These are phyloP conservation scores for Globisporangium nagaii DNA, from an alignment of 352 stramenopile species.

Conservation along the genomic window DNA sequence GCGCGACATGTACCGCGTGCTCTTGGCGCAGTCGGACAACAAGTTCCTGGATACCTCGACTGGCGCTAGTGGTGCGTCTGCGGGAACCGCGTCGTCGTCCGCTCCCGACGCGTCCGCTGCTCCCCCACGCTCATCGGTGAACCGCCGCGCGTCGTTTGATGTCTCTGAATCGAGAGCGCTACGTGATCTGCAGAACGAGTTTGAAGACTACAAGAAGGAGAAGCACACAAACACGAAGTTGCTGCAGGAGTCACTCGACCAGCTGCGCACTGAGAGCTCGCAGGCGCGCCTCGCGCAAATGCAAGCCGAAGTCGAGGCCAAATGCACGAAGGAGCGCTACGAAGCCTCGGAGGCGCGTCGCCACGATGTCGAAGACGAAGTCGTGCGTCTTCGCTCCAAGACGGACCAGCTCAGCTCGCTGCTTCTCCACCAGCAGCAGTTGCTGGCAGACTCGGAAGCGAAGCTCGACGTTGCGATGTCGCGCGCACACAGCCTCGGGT, in stretches of 20 bases:
- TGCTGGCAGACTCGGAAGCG: slow-evolving; percentile 43
- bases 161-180: slow-evolving; percentile 29
- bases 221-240: slow-evolving; percentile 61
- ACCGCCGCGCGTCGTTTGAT: slow-evolving; percentile 28
- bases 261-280: slow-evolving; percentile 40
- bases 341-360: slow-evolving; percentile 49
- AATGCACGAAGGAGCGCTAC: slow-evolving; percentile 58
- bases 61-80: neutral
- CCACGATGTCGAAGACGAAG: slow-evolving; percentile 53
- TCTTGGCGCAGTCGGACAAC: slow-evolving; percentile 88
- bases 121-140: neutral
- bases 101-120: neutral
- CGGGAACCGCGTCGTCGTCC: neutral
- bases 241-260: slow-evolving; percentile 62
- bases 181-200: slow-evolving; percentile 61
- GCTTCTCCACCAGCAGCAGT: slow-evolving; percentile 60
- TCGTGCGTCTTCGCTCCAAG: slow-evolving; percentile 52
- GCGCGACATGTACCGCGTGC: slow-evolving; percentile 93
- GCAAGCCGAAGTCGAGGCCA: slow-evolving; percentile 64
- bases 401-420: slow-evolving; percentile 55
- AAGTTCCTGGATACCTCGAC: slow-evolving; percentile 33
- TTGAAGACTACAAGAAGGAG: slow-evolving; percentile 78
- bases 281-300: slow-evolving; percentile 50
- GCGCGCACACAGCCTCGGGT: slow-evolving; percentile 28
- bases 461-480: slow-evolving; percentile 50